Percentiles rank a stretch among this genome's conserved stretches.
phyloP scores from a whole-genome alignment of 1,284 basidiomycete genomes.

The Kwoniella shivajii region DNA sequence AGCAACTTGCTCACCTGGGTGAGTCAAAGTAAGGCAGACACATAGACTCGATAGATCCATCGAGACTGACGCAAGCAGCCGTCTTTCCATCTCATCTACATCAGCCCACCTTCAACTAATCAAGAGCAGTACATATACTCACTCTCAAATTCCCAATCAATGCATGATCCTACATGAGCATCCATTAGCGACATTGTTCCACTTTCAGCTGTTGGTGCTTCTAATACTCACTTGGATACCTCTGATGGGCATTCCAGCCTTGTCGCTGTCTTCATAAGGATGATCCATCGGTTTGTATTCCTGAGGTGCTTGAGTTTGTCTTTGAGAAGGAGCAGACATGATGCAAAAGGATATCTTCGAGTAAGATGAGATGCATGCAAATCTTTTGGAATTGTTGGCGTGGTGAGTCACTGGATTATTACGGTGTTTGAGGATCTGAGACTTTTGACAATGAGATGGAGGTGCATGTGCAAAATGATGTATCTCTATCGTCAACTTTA shows the following conservation, averaged over 20 bases:
- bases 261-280: constrained; percentile 21
- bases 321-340: constrained; percentile 1
- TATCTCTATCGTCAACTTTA: no score
- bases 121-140: constrained; percentile 9
- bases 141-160: constrained; percentile 55
- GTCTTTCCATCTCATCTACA: no score
- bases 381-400: neutral
- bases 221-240: constrained; percentile 35
- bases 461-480: no score
- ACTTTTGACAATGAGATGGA: neutral
- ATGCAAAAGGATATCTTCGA: neutral
- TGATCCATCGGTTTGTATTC: constrained; percentile 11
- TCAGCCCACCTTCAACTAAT: no score
- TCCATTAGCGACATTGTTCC: constrained; percentile 15
- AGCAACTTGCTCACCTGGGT: constrained; percentile 58
- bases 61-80: constrained; percentile 54
- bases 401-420: neutral
- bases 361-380: neutral
- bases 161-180: constrained; percentile 51
- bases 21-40: constrained; percentile 92
- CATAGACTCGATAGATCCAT: constrained; percentile 66
- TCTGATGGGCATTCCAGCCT: constrained; percentile 25
- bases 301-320: neutral
- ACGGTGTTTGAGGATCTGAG: neutral
- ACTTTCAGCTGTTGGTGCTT: constrained; percentile 11